Conservation (phyloP, 164 flowering plant genomes). For the Saururus chinensis region DNA sequence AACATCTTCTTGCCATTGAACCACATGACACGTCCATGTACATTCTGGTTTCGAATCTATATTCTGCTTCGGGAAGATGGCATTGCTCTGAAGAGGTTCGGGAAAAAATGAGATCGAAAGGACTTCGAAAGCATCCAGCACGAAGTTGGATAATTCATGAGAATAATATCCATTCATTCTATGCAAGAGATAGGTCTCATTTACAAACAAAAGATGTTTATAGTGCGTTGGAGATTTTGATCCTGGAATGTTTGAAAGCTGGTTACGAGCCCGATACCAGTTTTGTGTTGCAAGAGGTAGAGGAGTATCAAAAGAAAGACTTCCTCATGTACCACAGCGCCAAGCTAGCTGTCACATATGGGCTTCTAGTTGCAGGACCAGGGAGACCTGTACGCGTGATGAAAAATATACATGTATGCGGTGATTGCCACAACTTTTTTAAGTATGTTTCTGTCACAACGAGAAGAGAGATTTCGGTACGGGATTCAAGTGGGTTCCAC, state of each 20-base stretch:
- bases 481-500: slow-evolving; percentile 87
- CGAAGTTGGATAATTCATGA: slow-evolving; percentile 70
- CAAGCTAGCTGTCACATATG: slow-evolving; percentile 72
- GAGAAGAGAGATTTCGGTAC: slow-evolving; percentile 47
- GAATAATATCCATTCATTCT: slow-evolving; percentile 58
- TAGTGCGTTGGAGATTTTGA: slow-evolving; percentile 60
- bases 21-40: slow-evolving; percentile 66
- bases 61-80: slow-evolving; percentile 92
- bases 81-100: slow-evolving; percentile 59
- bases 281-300: slow-evolving; percentile 90
- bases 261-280: slow-evolving; percentile 91
- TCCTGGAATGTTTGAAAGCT: slow-evolving; percentile 60
- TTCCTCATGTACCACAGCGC: slow-evolving; percentile 81
- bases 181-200: slow-evolving; percentile 70
- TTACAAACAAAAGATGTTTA: slow-evolving; percentile 56
- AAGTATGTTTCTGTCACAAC: slow-evolving; percentile 59
- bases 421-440: slow-evolving; percentile 83
- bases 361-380: slow-evolving; percentile 41
- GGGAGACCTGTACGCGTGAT: slow-evolving; percentile 52
- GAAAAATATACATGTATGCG: slow-evolving; percentile 75
- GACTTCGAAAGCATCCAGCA: slow-evolving; percentile 55
- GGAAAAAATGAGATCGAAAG: slow-evolving; percentile 60
- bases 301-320: slow-evolving; percentile 73
- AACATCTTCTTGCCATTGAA: slow-evolving; percentile 46
- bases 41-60: slow-evolving; percentile 64